Conservation (phyloP, 2,329 filamentous ascomycete genomes). For the Beauveria medogensis region DNA sequence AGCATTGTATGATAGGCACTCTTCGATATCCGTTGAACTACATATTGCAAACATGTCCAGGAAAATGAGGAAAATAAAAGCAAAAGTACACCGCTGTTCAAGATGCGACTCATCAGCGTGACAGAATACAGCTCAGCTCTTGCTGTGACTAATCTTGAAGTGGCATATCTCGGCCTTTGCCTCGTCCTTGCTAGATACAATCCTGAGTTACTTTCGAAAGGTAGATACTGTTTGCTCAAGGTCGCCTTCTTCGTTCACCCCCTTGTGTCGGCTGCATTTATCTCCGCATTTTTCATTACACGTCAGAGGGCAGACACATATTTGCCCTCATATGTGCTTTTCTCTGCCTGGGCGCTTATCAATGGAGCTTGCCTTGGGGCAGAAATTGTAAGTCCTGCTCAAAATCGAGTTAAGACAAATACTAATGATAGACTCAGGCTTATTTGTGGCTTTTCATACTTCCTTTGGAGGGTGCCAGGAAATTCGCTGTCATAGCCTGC, state of each 20-base stretch:
- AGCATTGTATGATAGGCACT: too few relatives aligned
- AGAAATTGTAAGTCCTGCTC: neutral
- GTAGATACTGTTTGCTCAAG: neutral
- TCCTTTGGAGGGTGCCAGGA: neutral
- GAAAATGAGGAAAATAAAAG: too few relatives aligned
- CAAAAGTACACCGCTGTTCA: too few relatives aligned
- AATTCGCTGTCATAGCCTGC: neutral
- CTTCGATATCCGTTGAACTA: too few relatives aligned
- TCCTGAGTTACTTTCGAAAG: neutral
- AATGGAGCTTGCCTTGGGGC: neutral
- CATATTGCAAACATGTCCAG: too few relatives aligned
- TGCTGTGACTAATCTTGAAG: neutral
- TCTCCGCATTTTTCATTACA: neutral
- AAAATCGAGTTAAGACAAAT: neutral
- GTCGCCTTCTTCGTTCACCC: neutral
- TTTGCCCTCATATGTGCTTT: neutral
- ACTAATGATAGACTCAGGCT: neutral
- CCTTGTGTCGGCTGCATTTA: neutral
- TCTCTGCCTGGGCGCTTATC: neutral
- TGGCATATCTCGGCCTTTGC: neutral
- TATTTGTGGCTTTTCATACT: neutral
- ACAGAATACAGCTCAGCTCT: neutral
- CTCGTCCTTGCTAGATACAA: neutral
- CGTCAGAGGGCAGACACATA: neutral
- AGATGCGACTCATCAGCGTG: neutral